Evolutionary conservation across 2,329 filamentous ascomycete species (phyloP), one percentile per base, ranked within the genome.

Genomic region (Fusarium begoniae): DNA sequence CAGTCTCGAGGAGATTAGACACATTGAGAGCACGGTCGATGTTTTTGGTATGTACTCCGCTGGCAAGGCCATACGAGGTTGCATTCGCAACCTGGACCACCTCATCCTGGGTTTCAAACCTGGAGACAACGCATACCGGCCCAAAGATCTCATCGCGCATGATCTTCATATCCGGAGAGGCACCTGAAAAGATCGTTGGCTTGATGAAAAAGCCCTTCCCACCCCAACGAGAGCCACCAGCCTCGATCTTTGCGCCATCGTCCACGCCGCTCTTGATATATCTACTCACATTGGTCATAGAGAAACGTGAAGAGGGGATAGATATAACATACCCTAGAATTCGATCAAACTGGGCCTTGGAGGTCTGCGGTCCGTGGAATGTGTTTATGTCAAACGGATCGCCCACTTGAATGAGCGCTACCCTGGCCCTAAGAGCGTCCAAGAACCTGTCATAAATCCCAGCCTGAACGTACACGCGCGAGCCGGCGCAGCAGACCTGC

Each of bases 11-110:
- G 0, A 32, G 47, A 7, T n/a, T 50, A 5, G 47, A n/a, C 15
- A 50, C 22, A 5, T 50, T 50, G 22, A 50, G 28, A 5, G 28
- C 47, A 7, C 47, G 47, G n/a, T 50, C 47, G 22, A 50, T 32
- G 22, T 32, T 24, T 28, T 32, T 50, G 22, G 47, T 50, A 10
- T 50, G 47, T 32, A 50, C 22, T 5, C 47, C 47, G 5, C 47
- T 50, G 3, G 47, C 47, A 13, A 50, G 47, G 3, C 47, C 47
- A 14, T 50, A 32, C 2, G 47, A 50, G 0, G 47, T 32, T n/a
- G 22, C 28, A 18, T 32, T 50, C 0, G 28, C 47, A 2, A 15
- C 28, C 4, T 32, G 15, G 0, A 50, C 11, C 0, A 50, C 47
- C 22, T 50, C 47, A 10, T 50, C 28, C 8, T 50, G 47, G 2